A percentile compares a stretch with the other conserved stretches of the same genome.
Evolutionary conservation across 1,284 basidiomycete genomes (phyloP).

Genomic region (Sparassis latifolia): DNA sequence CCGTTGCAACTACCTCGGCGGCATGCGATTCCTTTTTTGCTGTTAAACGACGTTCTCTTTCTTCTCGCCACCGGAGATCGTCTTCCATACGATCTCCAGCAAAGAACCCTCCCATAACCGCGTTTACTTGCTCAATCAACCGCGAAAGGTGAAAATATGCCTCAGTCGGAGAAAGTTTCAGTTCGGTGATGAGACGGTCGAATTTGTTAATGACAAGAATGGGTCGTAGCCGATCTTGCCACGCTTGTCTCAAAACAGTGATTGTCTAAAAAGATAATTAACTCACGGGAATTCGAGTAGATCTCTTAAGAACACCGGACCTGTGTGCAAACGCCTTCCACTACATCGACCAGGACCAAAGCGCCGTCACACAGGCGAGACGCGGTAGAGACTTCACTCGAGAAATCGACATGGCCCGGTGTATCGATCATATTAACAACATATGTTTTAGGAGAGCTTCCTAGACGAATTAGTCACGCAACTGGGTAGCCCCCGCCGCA

Average conservation of each 20-base stretch:
- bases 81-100: conserved; percentile 97
- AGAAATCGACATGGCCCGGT: conserved; percentile 98
- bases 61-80: conserved; percentile 90
- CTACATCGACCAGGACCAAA: conserved; percentile 94
- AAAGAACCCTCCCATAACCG: conserved; percentile 96
- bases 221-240: conserved; percentile 85
- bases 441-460: conserved; percentile 55
- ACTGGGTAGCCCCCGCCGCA: neutral
- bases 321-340: conserved; percentile 98
- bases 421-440: conserved; percentile 96
- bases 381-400: conserved; percentile 93
- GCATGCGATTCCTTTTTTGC: conserved; percentile 65
- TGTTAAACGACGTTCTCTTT: conserved; percentile 76
- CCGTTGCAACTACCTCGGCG: conserved; percentile 56
- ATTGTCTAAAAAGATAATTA: conserved; percentile 61
- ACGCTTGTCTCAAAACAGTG: conserved; percentile 91
- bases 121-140: conserved; percentile 96
- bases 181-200: conserved; percentile 91
- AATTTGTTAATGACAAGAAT: conserved; percentile 98
- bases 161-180: conserved; percentile 87
- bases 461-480: conserved; percentile 35
- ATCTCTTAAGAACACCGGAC: conserved; percentile 32
- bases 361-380: conserved; percentile 94
- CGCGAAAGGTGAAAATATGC: conserved; percentile 93
- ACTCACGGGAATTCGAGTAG: neutral